Evolutionary conservation across 2,329 filamentous ascomycete genomes (phyloP), one percentile per base, ranked within the genome.

Genomic region (Botrytis tulipae): DNA sequence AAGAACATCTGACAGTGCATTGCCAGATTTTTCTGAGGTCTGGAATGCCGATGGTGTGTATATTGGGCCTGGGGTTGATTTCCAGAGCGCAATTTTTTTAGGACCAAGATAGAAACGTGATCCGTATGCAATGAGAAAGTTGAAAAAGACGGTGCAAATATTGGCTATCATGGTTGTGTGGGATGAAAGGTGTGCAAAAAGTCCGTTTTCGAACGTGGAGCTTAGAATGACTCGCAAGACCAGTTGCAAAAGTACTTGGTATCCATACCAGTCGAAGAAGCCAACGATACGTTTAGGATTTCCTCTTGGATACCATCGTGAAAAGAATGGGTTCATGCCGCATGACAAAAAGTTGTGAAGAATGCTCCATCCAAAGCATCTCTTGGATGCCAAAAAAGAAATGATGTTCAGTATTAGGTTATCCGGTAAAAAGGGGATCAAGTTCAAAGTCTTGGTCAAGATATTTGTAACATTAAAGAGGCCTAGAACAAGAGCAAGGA

Each of bases 241-340:
- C 18, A 93, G 79, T 35, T 69, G 66, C 35, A 90, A 85, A 46
- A 91, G 80, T 2, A 86, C 79, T 78, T 94, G 92, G 75, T 91
- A 87, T 1, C 85, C 85, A 79, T 93, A 93, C 86, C 92, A 92
- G 70, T 88, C 86, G 5, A 84, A 83, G 20, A 93, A 86, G 0
- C 91, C 90, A 4, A 86, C 80, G 46, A 93, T 84, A 73, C 88
- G 89, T 75, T 83, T 86, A 42, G 85, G 87, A 79, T 48, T 85
- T 84, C 5, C 86, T 87, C 77, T 90, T 69, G 66, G 66, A 32
- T 69, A 35, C 66, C 66, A 69, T 57, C 66, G 85, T 48, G 88
- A 85, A 76, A 92, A 88, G 74, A 87, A 87, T 0, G 90, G 90
- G 75, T 93, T 93, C 91, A 91, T 93, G 86, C 89, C 91, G 20